Evolutionary conservation across 2,329 filamentous ascomycete species (phyloP), one percentile per base, ranked within the genome.

Genomic region (Alternaria atra): DNA sequence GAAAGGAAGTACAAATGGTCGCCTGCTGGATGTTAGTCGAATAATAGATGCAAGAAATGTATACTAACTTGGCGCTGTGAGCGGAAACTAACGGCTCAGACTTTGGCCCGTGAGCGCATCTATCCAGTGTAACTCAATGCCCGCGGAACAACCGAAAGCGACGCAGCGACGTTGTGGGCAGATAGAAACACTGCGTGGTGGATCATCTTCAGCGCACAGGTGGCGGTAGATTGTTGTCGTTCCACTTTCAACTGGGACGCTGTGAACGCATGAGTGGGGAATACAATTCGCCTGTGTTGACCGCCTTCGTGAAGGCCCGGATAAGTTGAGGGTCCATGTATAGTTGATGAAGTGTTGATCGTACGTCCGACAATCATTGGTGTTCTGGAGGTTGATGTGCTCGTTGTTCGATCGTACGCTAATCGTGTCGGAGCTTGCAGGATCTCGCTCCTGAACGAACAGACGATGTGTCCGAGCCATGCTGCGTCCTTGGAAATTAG

Each of bases 151-250:
- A 13, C 89, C 89, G 78, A 90, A 91, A 8, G 87, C 88, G 34
- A 90, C 85, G 66, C 87, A 90, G 52, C 84, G 83, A 46, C 86
- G 83, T 58, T 88, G 85, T n/a, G 88, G 88, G 66, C 86, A 90
- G 34, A 91, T 85, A 0, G 88, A 85, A 9, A 90, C 84, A 39
- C 86, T 89, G n/a, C 86, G 84, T 12, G 89, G 89, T 15, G 86
- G 86, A 63, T 90, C 87, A 54, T 90, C 85, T 37, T 84, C 77
- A 2, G 84, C 86, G 69, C 88, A 89, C 40, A 91, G 70, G 61
- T 85, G 81, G 40, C 82, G 80, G 69, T 83, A 85, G 68, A 81
- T 74, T 66, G 57, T 83, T 67, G 52, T 82, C 59, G 53, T 72
- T 35, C 66, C 76, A 13, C 60, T 69, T 23, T 78, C 76, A 39